Evolutionary conservation across 176 grass and related monocot species (phyloP), one percentile per base, ranked within the genome.

Genomic region (Melocanna baccifera): DNA sequence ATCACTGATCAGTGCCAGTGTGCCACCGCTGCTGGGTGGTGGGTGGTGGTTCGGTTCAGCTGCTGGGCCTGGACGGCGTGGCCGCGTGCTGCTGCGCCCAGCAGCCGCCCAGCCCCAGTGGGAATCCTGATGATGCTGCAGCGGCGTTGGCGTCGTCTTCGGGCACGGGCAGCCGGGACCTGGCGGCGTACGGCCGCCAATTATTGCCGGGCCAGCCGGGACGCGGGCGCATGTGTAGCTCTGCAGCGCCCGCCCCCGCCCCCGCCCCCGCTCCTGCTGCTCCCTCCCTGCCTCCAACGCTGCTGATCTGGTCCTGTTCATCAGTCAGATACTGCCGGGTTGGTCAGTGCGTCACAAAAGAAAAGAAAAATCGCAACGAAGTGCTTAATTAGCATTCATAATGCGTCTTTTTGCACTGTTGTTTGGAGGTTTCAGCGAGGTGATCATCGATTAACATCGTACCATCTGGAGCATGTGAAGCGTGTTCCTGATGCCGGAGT

Each of bases 111-210:
- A 65, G 68, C 61, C 39, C 56, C 25, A 77, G 71, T 63, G 73
- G 87, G 92, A 94, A 94, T 94, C 89, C 89, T 90, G 92, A 94
- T 94, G 92, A 88, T 94, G 92, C 92, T 94, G 92, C 92, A 71
- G 78, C 86, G 19, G 26, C 62, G 79, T 20, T 14, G 59, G 25
- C 74, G 42, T 58, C 37, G 53, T 61, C 41, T 22, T 53, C 59
- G 75, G 29, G 40, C 18, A 9, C 45, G 39, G 71, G 76, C 65
- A 71, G 59, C 12, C 62, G 34, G 52, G 79, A 8, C 34, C n/a
- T 48, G 20, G 11, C 59, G 57, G 76, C 37, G 72, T 87, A 63
- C 25, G 84, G 82, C 23, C 30, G 45, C 84, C 84, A 89, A 72
- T 87, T 63, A 55, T 73, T 81, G 70, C n/a, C 34, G 51, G 63